These are phyloP conservation scores for Aspergillus intermedius DNA, from an alignment of 2,329 filamentous ascomycete species.

Conservation along the genomic window DNA sequence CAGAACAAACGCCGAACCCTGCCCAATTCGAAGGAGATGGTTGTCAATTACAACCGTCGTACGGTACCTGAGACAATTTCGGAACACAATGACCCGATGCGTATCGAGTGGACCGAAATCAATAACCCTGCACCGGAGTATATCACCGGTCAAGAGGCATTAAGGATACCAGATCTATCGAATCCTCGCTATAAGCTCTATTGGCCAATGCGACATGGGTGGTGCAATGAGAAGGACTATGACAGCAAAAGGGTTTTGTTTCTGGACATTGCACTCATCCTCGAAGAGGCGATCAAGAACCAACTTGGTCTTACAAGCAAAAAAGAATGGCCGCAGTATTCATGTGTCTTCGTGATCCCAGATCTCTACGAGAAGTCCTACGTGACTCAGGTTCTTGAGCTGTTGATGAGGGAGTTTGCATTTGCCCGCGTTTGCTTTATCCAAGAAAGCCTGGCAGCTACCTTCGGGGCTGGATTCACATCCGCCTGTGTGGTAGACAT, in stretches of 20 bases:
- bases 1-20: constrained; percentile 89
- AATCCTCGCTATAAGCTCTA: constrained; percentile 83
- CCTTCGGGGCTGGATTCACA: constrained; percentile 90
- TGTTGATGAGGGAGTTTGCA: constrained; percentile 81
- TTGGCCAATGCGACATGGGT: constrained; percentile 84
- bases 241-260: constrained; percentile 69
- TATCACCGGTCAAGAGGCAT: constrained; percentile 73
- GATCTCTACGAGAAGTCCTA: constrained; percentile 95
- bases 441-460: constrained; percentile 90
- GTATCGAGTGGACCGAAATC: constrained; percentile 92
- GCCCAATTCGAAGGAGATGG: constrained; percentile 94
- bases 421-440: constrained; percentile 89
- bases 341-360: constrained; percentile 93
- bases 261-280: constrained; percentile 77
- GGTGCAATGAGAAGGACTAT: constrained; percentile 88
- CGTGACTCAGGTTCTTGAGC: constrained; percentile 75
- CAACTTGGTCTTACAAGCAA: constrained; percentile 73
- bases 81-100: constrained; percentile 88
- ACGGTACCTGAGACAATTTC: constrained; percentile 79
- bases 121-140: constrained; percentile 61
- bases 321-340: constrained; percentile 82
- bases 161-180: constrained; percentile 83
- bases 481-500: constrained; percentile 93
- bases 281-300: constrained; percentile 79
- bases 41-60: constrained; percentile 86